Percentiles rank a stretch among this genome's conserved stretches.
Evolutionary conservation across 148 eudicot species (phyloP).

Genomic region (Cornus florida): DNA sequence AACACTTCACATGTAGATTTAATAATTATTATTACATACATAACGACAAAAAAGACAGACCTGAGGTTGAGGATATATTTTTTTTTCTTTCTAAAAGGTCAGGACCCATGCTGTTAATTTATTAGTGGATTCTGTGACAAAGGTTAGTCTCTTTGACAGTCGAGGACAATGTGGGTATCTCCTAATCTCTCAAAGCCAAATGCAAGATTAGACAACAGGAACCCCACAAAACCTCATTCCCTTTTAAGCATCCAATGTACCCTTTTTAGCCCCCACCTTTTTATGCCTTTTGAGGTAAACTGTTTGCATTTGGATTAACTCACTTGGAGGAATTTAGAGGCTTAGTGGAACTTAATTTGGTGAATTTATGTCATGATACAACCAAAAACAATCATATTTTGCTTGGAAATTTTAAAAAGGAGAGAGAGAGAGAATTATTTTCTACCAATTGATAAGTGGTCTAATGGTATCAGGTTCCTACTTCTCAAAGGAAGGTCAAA

Average conservation of each 20-base stretch:
- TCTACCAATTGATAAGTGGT: too few species aligned
- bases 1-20: too few species aligned
- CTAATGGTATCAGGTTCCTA: too few species aligned
- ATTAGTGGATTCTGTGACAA: constrained; percentile 65
- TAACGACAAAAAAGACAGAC: constrained; percentile 43
- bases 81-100: constrained; percentile 34
- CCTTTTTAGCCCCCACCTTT: constrained; percentile 28
- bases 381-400: too few species aligned
- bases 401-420: too few species aligned
- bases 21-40: background rate
- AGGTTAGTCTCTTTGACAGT: constrained; percentile 47
- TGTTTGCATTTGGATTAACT: constrained; percentile 27
- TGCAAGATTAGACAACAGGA: constrained; percentile 51
- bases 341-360: background rate
- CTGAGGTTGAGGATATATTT: constrained; percentile 9
- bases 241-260: constrained; percentile 72
- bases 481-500: too few species aligned
- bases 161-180: constrained; percentile 66
- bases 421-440: too few species aligned
- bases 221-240: constrained; percentile 53
- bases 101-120: constrained; percentile 15
- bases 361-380: background rate
- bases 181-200: constrained; percentile 11
- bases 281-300: constrained; percentile 68
- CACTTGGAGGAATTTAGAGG: constrained; percentile 25